Conservation (phyloP, 2,329 filamentous ascomycete species). For the Sclerotinia sclerotiorum region DNA sequence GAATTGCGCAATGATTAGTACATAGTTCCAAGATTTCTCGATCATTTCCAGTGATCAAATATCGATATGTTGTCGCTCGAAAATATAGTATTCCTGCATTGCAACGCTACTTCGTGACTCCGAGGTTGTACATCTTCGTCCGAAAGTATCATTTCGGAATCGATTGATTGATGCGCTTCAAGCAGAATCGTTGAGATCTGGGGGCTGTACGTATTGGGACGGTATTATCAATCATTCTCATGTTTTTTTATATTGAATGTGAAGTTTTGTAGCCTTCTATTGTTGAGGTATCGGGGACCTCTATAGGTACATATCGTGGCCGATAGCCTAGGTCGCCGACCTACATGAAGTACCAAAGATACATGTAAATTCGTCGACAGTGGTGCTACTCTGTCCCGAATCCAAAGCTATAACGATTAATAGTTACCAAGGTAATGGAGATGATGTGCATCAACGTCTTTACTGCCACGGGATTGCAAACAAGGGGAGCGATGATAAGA, state of each 20-base stretch:
- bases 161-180: background rate
- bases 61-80: conserved; percentile 7
- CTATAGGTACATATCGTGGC: conserved; percentile 14
- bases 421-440: conserved; percentile 5
- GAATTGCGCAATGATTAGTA: background rate
- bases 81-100: conserved; percentile 9
- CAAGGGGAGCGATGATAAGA: background rate
- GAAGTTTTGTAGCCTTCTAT: conserved; percentile 6
- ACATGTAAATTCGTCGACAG: conserved; percentile 3
- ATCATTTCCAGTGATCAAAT: background rate
- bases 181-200: conserved; percentile 2
- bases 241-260: background rate
- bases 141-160: conserved; percentile 8
- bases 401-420: background rate
- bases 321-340: conserved; percentile 20
- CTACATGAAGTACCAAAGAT: conserved; percentile 11
- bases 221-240: background rate
- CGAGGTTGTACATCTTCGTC: background rate
- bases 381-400: conserved; percentile 17
- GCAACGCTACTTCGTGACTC: conserved; percentile 5
- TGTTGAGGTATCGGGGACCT: conserved; percentile 17
- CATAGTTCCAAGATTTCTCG: background rate
- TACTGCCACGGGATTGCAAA: conserved; percentile 4
- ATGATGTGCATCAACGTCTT: conserved; percentile 21
- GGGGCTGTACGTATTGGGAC: background rate